Base-by-base conservation (phyloP, 441 rosid genomes). In the Mallotus repandus region DNA sequence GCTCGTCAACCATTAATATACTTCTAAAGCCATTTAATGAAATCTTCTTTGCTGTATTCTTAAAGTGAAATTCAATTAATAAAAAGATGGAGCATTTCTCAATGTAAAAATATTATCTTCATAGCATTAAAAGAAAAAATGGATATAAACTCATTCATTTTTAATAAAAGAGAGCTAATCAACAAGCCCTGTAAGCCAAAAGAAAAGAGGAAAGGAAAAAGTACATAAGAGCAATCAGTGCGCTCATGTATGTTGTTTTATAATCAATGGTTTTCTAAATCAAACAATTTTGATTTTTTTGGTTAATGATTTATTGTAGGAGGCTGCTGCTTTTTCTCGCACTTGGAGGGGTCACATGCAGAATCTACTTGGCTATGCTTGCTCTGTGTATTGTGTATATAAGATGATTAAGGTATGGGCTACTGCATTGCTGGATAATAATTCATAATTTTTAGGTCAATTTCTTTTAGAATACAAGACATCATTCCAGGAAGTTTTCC, bases 281-380 rank as follows among this genome's bases (percentile, higher is more conserved):
- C 11, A 3, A 29, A 29, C 32, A 2, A 29, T 29, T 29, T 29
- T 29, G 32, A 54, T 54, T 5, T 10, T 14, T 19, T 54, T 22
- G 4, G 18, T 46, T 32, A 25, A 7, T 19, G 18, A 57, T 63
- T 58, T 71, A 50, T 79, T 83, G 80, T 84, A 96, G 99, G 97
- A 92, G 81, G 99, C 98, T 81, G 99, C 97, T 79, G 93, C 97
- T 80, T 96, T 84, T 85, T 96, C 98, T 81, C 92, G 97, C 70
- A 96, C 98, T 71, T 96, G 98, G 99, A 89, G 83, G 84, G 98
- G 98, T 66, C 98, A 94, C 89, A 83, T 94, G 95, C 98, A 95
- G 85, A 91, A 95, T 83, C 81, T 93, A 60, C 99, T 96, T 84
- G 99, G 99, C 69, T 96, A 93, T 86, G 99, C 94, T 16, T 91